Conservation (phyloP, 164 flowering plant genomes). For the Euptelea pleiosperma region DNA sequence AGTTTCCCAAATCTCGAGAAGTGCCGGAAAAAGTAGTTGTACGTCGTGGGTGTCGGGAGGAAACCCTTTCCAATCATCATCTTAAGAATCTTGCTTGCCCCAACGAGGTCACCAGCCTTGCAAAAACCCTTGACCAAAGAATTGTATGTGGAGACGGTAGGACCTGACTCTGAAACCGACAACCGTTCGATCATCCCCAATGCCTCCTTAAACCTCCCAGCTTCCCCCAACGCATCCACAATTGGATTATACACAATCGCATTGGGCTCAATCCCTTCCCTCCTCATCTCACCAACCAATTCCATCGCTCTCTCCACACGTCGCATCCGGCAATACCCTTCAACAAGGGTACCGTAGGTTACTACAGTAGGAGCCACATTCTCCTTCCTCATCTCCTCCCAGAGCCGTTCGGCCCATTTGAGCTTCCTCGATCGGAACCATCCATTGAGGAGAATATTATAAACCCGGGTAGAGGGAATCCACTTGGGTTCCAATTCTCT, state of each 20-base stretch:
- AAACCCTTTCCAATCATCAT: slow-evolving; percentile 58
- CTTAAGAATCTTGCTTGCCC: slow-evolving; percentile 62
- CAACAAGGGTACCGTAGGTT: slow-evolving; percentile 76
- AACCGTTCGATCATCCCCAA: slow-evolving; percentile 43
- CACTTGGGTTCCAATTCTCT: slow-evolving; percentile 31
- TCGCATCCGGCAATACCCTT: slow-evolving; percentile 76
- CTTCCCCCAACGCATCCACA: slow-evolving; percentile 74
- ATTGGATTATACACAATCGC: slow-evolving; percentile 64
- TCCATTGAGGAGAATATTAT: slow-evolving; percentile 72
- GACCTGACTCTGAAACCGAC: slow-evolving; percentile 49
- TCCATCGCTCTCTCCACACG: slow-evolving; percentile 65
- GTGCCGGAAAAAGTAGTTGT: slow-evolving; percentile 64
- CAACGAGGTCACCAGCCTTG: slow-evolving; percentile 25
- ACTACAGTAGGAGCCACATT: slow-evolving; percentile 48
- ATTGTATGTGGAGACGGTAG: slow-evolving; percentile 69
- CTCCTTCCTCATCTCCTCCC: slow-evolving; percentile 50
- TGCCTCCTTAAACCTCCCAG: slow-evolving; percentile 68
- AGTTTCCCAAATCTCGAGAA: slow-evolving; percentile 56
- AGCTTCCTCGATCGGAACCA: slow-evolving; percentile 66
- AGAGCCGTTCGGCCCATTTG: slow-evolving; percentile 57
- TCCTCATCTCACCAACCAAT: slow-evolving; percentile 60
- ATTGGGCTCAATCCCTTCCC: slow-evolving; percentile 56
- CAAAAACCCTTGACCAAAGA: slow-evolving; percentile 46
- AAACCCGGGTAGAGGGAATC: slow-evolving; percentile 48
- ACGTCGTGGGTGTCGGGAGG: slow-evolving; percentile 72